Evolutionary conservation across 306 rosid species (phyloP), one percentile per base, ranked within the genome.

Genomic region (Cucumis cinereus): DNA sequence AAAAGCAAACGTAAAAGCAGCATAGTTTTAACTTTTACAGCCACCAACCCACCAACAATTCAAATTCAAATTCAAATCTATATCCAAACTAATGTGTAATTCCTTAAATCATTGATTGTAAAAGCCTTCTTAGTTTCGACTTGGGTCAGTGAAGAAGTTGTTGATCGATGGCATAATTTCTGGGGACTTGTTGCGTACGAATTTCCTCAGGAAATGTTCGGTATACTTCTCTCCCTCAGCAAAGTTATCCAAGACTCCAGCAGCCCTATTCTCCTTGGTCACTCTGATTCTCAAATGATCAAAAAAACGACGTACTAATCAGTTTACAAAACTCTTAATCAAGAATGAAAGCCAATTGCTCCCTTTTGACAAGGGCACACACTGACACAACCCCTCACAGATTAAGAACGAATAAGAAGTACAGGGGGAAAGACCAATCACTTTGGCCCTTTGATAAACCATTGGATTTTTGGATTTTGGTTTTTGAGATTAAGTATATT

Each of bases 161-260:
- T 91, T 91, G 88, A 91, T 52, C 62, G 80, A 54, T 23, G 98
- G 97, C 97, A 91, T 93, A 57, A 89, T 89, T 78, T 93, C 90
- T 0, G 97, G 90, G 3, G 86, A 13, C 83, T 68, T 82, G 90
- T 87, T 90, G 79, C 98, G 93, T 10, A 83, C 88, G 70, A 53
- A 88, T 79, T 84, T 93, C 84, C 98, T 86, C 69, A 91, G 19
- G 38, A 73, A 77, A 82, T 93, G 92, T 82, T 93, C 97, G 0
- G 88, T 2, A 20, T 91, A 93, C 84, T 84, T 88, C 82, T 93
- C 90, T 78, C 93, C 98, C 85, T 91, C 98, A 4, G 81, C 81
- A 20, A 82, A 85, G 84, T 93, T 93, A 1, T 91, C 98, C 88
- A 91, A 73, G 75, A 93, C 86, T 79, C 99, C 99, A 1, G 99